Evolutionary conservation across 140 eudicot genomes (phyloP).

Genomic region (Stevia rebaudiana): DNA sequence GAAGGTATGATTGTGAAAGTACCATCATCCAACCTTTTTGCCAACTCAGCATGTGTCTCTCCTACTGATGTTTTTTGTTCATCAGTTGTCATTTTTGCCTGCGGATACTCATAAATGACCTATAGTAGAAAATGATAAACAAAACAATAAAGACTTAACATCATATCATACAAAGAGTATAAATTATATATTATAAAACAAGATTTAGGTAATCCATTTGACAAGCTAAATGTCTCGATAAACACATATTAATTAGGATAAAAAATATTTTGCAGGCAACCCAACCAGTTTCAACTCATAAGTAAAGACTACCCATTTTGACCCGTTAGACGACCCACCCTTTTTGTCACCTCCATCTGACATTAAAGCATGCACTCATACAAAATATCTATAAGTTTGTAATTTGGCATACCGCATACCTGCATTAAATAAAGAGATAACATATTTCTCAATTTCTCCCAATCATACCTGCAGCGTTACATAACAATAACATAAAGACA

Average conservation of each 20-base stretch:
- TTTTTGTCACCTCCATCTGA: not conserved
- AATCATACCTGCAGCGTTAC: constrained; percentile 52
- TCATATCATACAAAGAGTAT: not conserved
- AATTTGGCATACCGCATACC: constrained; percentile 60
- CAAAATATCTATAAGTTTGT: not conserved
- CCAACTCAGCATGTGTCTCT: constrained; percentile 63
- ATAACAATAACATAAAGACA: constrained; percentile 13
- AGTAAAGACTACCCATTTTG: not conserved
- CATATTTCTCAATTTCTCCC: constrained; percentile 72
- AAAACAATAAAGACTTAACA: not conserved
- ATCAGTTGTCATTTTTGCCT: constrained; percentile 46
- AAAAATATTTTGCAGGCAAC: not conserved
- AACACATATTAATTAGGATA: not conserved
- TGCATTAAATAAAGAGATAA: constrained; percentile 64
- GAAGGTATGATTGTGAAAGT: constrained; percentile 43
- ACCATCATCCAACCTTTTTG: constrained; percentile 95
- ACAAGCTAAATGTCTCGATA: not conserved
- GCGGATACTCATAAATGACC: constrained; percentile 81
- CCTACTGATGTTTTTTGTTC: constrained; percentile 64
- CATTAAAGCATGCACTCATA: not conserved
- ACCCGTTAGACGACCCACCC: not conserved
- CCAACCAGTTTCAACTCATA: not conserved
- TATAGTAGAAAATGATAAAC: constrained; percentile 11
- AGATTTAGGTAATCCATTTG: not conserved
- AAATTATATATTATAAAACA: not conserved